These are phyloP conservation scores for Artemisia annua DNA, from an alignment of 129 eudicot species.

Conservation along the genomic window DNA sequence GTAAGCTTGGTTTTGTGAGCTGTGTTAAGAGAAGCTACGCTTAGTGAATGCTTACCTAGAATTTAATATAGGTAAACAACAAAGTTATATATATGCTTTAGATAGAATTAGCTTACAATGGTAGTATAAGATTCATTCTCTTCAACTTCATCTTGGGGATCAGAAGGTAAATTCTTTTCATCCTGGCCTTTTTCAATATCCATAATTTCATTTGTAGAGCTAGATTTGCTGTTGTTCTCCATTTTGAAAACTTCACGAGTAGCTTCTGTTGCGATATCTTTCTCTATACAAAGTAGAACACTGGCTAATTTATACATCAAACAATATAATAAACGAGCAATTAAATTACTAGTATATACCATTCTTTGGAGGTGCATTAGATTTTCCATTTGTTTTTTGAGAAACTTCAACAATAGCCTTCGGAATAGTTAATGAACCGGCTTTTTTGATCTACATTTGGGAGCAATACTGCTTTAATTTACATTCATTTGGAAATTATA, in stretches of 20 bases:
- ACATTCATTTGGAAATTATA: not conserved
- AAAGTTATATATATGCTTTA: not conserved
- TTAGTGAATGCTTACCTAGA: not conserved
- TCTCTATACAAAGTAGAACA: not conserved
- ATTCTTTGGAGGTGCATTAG: conserved; percentile 1
- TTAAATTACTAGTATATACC: not conserved
- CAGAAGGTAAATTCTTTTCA: conserved; percentile 2
- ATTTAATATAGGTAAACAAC: not conserved
- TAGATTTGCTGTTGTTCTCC: not conserved
- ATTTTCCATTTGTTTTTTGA: not conserved
- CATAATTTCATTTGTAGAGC: not conserved
- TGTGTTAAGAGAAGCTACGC: not conserved
- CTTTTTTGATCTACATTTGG: conserved; percentile 22
- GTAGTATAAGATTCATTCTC: conserved; percentile 15
- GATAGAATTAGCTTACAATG: not conserved
- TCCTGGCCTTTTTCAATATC: not conserved
- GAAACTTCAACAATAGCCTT: not conserved
- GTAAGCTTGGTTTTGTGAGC: too few species aligned
- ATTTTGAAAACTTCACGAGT: conserved; percentile 7
- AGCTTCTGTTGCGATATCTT: conserved; percentile 6
- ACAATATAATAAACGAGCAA: not conserved
- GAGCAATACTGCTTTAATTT: conserved; percentile 2
- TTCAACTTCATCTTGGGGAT: not conserved
- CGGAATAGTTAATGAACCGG: not conserved
- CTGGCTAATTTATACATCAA: not conserved